Conservation (phyloP, 352 stramenopile species). For the Pythium dissotocum region DNA sequence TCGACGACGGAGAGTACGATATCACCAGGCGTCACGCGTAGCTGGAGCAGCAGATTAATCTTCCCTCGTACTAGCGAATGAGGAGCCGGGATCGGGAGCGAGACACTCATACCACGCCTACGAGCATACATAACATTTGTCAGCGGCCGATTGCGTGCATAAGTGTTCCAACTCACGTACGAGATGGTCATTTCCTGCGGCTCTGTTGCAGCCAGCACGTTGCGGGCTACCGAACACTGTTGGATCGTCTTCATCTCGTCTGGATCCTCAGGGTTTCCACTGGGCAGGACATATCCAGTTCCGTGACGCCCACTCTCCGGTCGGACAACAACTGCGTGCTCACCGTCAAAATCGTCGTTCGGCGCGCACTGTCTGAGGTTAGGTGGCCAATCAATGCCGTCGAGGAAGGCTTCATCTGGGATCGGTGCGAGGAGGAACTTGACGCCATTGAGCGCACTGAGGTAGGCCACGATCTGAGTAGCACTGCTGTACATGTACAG, state of each 20-base stretch:
- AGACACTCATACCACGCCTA: constrained; percentile 9
- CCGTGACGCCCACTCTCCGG: constrained; percentile 8
- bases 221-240: constrained; percentile 53
- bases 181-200: constrained; percentile 44
- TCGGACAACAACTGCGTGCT: constrained; percentile 25
- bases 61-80: not conserved
- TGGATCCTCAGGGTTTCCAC: constrained; percentile 24
- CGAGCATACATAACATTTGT: not conserved
- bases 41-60: constrained; percentile 16
- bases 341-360: constrained; percentile 38
- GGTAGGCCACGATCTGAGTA: constrained; percentile 49
- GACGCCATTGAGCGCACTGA: constrained; percentile 74
- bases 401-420: constrained; percentile 18
- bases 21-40: constrained; percentile 19
- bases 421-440: constrained; percentile 41
- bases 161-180: constrained; percentile 32
- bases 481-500: constrained; percentile 69
- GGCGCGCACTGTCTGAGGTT: constrained; percentile 61
- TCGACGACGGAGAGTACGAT: constrained; percentile 11
- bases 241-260: constrained; percentile 53
- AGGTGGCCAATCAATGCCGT: constrained; percentile 34
- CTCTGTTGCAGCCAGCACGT: constrained; percentile 38
- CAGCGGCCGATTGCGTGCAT: not conserved
- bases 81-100: constrained; percentile 5
- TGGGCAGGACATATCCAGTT: constrained; percentile 9